Base-by-base conservation (phyloP, 768 basidiomycete genomes). In the Auricularia sp. region DNA sequence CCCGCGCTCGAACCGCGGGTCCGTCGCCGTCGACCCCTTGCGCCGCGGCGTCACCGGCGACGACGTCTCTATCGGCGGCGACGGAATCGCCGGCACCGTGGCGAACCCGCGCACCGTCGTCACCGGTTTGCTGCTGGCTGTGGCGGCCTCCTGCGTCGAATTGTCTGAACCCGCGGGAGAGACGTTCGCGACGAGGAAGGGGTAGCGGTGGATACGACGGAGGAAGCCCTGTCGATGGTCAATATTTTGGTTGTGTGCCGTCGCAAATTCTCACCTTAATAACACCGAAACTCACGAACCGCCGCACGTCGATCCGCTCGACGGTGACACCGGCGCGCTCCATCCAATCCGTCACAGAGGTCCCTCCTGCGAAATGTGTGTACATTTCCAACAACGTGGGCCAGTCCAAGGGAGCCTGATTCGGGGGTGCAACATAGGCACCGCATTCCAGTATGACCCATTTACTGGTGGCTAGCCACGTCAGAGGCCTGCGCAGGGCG, bases 261-360 rank as follows among this genome's bases (percentile, higher is more conserved):
- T 54, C 54, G 11, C 4, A 56, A 45, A n/a, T 21, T n/a, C 68
- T 16, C 73, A 86, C 90, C 77, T 99, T 99, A 77, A 99, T 96
- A 29, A 98, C 91, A 4, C 97, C 97, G 71, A 98, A 99, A 67
- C 90, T 94, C 18, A 93, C 86, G 74, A 99, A 97, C n/a, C 97
- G 85, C 8, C 96, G 85, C 7, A 92, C 83, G 73, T 99, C 97
- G 63, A 98, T 88, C 2, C 91, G 92, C 16, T 59, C 56, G 56
- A 29, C 29, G 16, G 33, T 13, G 18, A 94, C 84, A 24, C 86
- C 78, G 69, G 93, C 80, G 51, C 79, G 79, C 69, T 91, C 85
- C 80, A 94, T 91, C 96, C 97, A 99, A 54, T 92, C 86, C 34
- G 84, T 82, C 3, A 98, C 81, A 0, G 92, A 91, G 64, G 86